These are phyloP conservation scores for Phytophthora macrochlamydospora DNA, from an alignment of 352 stramenopile genomes.

Conservation along the genomic window DNA sequence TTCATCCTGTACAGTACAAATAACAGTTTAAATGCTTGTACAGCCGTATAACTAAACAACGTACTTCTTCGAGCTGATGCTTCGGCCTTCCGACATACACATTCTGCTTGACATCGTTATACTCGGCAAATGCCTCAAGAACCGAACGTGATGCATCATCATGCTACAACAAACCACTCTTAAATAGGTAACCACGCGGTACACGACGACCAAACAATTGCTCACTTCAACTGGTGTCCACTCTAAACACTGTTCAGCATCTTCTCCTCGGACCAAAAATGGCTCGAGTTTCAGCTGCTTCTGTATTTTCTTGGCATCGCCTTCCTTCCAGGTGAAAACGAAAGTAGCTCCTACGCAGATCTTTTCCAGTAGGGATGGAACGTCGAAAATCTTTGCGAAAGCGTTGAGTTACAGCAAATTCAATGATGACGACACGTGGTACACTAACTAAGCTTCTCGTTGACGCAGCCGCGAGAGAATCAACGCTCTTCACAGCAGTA, in stretches of 20 bases:
- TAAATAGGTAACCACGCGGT: neutral
- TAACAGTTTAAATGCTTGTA: neutral
- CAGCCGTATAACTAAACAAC: neutral
- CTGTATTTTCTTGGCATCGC: neutral
- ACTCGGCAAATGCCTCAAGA: neutral
- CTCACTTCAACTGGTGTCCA: neutral
- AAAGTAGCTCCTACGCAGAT: neutral
- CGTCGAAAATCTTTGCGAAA: neutral
- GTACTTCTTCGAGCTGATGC: neutral
- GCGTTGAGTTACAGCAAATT: neutral
- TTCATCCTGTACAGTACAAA: neutral
- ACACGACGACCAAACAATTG: neutral
- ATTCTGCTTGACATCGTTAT: slow-evolving; percentile 6
- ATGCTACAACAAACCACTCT: neutral
- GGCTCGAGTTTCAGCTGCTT: neutral
- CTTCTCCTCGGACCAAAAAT: neutral
- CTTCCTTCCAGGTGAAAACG: neutral
- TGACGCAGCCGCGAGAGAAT: neutral
- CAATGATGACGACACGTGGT: neutral
- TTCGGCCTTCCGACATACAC: neutral
- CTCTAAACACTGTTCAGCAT: neutral
- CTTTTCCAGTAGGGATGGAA: neutral
- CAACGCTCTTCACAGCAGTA: neutral
- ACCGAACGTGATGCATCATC: neutral
- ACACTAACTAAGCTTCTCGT: neutral